These are phyloP conservation scores for Primulina huaijiensis DNA, from an alignment of 257 asterid genomes.

Conservation along the genomic window DNA sequence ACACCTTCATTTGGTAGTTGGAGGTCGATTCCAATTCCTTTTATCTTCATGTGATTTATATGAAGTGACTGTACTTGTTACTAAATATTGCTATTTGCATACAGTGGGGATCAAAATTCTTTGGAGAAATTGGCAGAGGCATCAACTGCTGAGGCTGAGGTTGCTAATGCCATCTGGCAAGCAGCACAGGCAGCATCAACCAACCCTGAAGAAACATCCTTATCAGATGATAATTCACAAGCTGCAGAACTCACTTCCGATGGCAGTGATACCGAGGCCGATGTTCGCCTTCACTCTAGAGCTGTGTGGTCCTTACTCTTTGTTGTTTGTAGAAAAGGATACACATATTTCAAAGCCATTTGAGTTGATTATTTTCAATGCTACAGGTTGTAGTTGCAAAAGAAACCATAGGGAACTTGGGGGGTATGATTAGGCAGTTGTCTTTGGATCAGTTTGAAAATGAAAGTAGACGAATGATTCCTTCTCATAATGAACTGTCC, in stretches of 20 bases:
- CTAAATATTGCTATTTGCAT: constrained; percentile 21
- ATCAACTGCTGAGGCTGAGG: constrained; percentile 99
- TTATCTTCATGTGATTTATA: constrained; percentile 19
- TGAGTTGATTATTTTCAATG: constrained; percentile 24
- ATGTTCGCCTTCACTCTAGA: constrained; percentile 93
- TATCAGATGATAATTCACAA: constrained; percentile 69
- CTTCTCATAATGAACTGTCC: constrained; percentile 70
- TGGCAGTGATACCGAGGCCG: constrained; percentile 74
- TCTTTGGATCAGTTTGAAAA: constrained; percentile 97
- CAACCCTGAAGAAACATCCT: constrained; percentile 62
- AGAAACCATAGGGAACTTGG: constrained; percentile 89
- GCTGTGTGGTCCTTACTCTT: constrained; percentile 57
- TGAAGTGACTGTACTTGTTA: constrained; percentile 9
- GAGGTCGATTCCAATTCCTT: constrained; percentile 47
- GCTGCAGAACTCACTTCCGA: constrained; percentile 72
- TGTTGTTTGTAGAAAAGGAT: constrained; percentile 5
- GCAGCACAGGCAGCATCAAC: constrained; percentile 79
- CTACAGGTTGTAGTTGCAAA: constrained; percentile 96
- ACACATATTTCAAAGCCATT: constrained; percentile 10
- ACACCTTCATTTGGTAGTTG: constrained; percentile 47
- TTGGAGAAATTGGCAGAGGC: constrained; percentile 91
- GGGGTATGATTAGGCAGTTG: constrained; percentile 97
- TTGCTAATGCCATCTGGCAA: constrained; percentile 92
- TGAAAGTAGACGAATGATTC: constrained; percentile 92
- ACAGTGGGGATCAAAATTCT: constrained; percentile 71